Evolutionary conservation across 768 basidiomycete species (phyloP).

Genomic region (Flagelloscypha sp.): DNA sequence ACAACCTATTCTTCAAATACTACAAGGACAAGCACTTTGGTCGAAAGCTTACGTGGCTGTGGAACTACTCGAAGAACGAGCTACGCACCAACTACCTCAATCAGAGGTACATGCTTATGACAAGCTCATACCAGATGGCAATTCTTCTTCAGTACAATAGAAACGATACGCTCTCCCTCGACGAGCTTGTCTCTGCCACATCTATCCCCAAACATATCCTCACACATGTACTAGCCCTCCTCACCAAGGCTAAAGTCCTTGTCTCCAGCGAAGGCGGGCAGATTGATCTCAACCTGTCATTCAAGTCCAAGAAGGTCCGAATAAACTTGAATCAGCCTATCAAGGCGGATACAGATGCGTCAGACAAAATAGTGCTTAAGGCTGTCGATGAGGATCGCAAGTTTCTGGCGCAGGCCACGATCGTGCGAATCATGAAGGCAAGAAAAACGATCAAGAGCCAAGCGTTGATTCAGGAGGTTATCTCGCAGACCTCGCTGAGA

Average conservation of each 20-base stretch:
- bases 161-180: constrained; percentile 72
- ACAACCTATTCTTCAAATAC: constrained; percentile 87
- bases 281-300: constrained; percentile 62
- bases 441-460: constrained; percentile 67
- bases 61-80: constrained; percentile 98
- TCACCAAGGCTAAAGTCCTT: constrained; percentile 57
- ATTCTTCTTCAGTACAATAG: constrained; percentile 93
- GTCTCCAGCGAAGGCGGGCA: constrained; percentile 56
- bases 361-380: constrained; percentile 62
- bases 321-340: constrained; percentile 60
- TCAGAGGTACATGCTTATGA: constrained; percentile 95
- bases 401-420: constrained; percentile 65
- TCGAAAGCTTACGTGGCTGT: constrained; percentile 94
- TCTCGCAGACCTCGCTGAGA: constrained; percentile 50
- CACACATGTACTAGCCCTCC: constrained; percentile 37
- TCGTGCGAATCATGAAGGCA: constrained; percentile 68
- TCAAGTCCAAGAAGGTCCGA: constrained; percentile 61
- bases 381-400: constrained; percentile 74
- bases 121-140: constrained; percentile 90
- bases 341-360: constrained; percentile 65
- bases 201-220: constrained; percentile 58
- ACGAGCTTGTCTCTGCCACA: constrained; percentile 59
- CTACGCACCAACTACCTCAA: constrained; percentile 86
- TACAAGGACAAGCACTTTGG: constrained; percentile 93
- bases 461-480: constrained; percentile 52